phyloP scores from a whole-genome alignment of 1,139 yeast genomes.

The Lodderomyces oxycetoniae region DNA sequence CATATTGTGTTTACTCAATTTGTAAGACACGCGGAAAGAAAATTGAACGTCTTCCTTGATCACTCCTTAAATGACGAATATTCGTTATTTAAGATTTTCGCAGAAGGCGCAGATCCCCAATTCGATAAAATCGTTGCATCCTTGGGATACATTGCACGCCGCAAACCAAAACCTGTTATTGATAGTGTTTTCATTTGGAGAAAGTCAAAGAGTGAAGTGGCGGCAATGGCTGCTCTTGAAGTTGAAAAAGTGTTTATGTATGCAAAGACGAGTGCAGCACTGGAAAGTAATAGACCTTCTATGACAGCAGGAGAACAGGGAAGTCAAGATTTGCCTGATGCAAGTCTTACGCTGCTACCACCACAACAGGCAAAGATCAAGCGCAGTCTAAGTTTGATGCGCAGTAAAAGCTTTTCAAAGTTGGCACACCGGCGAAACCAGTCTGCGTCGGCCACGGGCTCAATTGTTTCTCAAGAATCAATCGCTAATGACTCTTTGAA shows the following conservation, averaged over 20 bases:
- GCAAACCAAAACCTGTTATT: constrained; percentile 91
- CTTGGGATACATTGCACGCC: constrained; percentile 82
- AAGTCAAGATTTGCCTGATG: too few species aligned
- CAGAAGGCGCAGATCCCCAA: constrained; percentile 80
- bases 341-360: constrained; percentile 6
- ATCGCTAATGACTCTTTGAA: constrained; percentile 17
- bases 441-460: constrained; percentile 24
- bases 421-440: constrained; percentile 37
- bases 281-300: constrained; percentile 1
- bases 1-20: constrained; percentile 94
- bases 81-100: constrained; percentile 72
- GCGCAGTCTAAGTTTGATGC: constrained; percentile 39
- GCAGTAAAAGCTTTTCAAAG: constrained; percentile 38
- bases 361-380: constrained; percentile 26
- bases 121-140: constrained; percentile 84
- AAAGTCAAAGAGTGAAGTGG: constrained; percentile 80
- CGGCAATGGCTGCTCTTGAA: constrained; percentile 67
- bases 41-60: constrained; percentile 68
- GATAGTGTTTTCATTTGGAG: constrained; percentile 99
- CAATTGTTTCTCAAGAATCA: background rate
- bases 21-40: constrained; percentile 88
- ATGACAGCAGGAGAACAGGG: background rate
- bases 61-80: constrained; percentile 71
- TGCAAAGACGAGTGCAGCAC: constrained; percentile 19
- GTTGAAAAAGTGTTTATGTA: constrained; percentile 39